Percentiles rank a stretch among this genome's conserved stretches.
Evolutionary conservation across 2,329 filamentous ascomycete species (phyloP).

Genomic region (Corniculantispora saksenae): DNA sequence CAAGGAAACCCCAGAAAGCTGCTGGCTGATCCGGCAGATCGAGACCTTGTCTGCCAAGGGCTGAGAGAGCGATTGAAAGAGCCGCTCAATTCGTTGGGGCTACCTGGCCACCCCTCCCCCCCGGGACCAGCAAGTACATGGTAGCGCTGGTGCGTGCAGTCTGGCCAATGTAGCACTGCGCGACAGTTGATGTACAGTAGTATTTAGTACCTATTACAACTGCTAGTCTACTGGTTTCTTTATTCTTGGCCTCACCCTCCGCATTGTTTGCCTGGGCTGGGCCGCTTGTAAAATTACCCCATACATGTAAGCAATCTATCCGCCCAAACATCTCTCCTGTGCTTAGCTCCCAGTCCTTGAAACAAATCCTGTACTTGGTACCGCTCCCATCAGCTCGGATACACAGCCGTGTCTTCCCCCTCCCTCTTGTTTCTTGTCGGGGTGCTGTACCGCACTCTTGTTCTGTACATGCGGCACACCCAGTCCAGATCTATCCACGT

Average conservation of each 20-base stretch:
- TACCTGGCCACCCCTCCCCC: constrained; percentile 1
- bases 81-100: constrained; percentile 17
- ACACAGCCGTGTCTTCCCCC: constrained; percentile 11
- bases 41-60: constrained; percentile 17
- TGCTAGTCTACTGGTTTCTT: background rate
- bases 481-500: constrained; percentile 17
- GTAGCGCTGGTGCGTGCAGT: constrained; percentile 2
- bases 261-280: background rate
- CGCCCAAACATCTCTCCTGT: background rate
- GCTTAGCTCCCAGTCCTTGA: constrained; percentile 4
- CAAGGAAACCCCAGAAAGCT: constrained; percentile 12
- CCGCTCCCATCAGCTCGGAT: constrained; percentile 13
- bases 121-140: background rate
- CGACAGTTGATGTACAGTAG: constrained; percentile 1
- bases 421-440: background rate
- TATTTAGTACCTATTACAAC: background rate
- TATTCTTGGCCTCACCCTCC: background rate
- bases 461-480: background rate
- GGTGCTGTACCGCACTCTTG: background rate
- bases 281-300: constrained; percentile 4
- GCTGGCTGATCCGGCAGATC: constrained; percentile 19
- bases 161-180: background rate
- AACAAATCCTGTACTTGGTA: constrained; percentile 2
- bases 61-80: constrained; percentile 18
- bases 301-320: constrained; percentile 12